A percentile compares a stretch with the other conserved stretches of the same genome.
Conservation (phyloP, 2,329 filamentous ascomycete species). For the Aureobasidium sp. region DNA sequence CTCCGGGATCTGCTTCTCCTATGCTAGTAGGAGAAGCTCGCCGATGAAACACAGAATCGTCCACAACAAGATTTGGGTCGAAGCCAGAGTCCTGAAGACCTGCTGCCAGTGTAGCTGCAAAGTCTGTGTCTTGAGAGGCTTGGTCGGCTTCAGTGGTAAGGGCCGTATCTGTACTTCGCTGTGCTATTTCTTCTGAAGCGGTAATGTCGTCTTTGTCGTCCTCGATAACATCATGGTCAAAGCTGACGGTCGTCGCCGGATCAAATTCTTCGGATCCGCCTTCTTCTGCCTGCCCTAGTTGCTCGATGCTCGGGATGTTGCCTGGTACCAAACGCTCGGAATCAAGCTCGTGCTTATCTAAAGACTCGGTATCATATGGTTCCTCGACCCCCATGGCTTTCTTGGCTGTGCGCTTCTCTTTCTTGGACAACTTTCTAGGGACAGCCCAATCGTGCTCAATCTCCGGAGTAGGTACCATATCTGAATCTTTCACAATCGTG, state of each 20-base stretch:
- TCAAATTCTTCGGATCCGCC: no score
- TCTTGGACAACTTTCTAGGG: conserved; percentile 17
- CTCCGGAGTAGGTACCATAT: no score
- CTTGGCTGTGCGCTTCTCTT: conserved; percentile 24
- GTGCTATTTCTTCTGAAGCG: not conserved
- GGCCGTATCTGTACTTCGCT: not conserved
- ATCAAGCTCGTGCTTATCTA: not conserved
- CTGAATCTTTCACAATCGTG: no score
- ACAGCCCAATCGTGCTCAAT: not conserved
- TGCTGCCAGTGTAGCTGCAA: conserved; percentile 42
- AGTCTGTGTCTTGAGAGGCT: conserved; percentile 35
- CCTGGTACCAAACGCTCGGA: no score
- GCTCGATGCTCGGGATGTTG: no score
- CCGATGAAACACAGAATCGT: conserved; percentile 34
- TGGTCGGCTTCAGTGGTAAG: not conserved
- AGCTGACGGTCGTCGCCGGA: no score
- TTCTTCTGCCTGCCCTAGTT: no score
- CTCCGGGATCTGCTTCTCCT: conserved; percentile 30
- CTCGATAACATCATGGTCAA: not conserved
- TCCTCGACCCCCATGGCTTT: not conserved
- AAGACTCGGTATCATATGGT: not conserved
- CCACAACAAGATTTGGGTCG: conserved; percentile 38
- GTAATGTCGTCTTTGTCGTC: not conserved
- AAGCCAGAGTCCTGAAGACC: conserved; percentile 42
- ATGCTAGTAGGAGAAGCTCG: conserved; percentile 29